phyloP scores from a whole-genome alignment of 2,329 filamentous ascomycete genomes.

The Colletotrichum sp. region DNA sequence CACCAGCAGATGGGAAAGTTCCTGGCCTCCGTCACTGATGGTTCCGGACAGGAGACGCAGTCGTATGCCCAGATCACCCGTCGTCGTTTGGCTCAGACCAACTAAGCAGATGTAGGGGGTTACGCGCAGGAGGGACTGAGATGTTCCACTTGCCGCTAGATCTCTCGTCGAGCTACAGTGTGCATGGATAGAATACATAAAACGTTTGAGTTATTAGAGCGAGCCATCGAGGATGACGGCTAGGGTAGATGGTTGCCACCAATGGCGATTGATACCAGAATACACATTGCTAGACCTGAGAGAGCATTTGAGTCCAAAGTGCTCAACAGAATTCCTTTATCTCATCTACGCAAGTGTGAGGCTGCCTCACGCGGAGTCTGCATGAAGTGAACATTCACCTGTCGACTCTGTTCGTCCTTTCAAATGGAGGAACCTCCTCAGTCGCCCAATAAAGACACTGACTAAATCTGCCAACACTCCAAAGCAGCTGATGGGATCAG shows the following conservation, averaged over 20 bases:
- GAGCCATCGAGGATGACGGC: background rate
- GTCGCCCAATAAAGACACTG: background rate
- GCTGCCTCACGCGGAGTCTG: background rate
- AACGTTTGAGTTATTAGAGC: background rate
- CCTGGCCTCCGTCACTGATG: background rate
- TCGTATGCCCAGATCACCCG: background rate
- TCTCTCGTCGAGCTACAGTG: background rate
- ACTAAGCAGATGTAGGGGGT: background rate
- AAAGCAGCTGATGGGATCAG: background rate
- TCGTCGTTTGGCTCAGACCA: background rate
- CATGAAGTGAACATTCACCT: background rate
- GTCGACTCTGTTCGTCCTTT: background rate
- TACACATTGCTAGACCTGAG: background rate
- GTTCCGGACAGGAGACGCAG: background rate
- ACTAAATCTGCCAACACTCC: rapidly evolving
- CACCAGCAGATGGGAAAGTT: constrained; percentile 9
- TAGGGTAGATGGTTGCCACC: background rate
- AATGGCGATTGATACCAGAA: background rate
- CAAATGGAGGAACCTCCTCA: background rate
- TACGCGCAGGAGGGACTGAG: background rate
- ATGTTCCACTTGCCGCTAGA: background rate
- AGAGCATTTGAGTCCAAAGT: background rate
- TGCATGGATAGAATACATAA: background rate
- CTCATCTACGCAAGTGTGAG: background rate
- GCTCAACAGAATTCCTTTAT: background rate